Percentiles rank a stretch among this genome's conserved stretches.
Conservation (phyloP, 2,329 filamentous ascomycete genomes). For the Pseudocercospora fuligena region DNA sequence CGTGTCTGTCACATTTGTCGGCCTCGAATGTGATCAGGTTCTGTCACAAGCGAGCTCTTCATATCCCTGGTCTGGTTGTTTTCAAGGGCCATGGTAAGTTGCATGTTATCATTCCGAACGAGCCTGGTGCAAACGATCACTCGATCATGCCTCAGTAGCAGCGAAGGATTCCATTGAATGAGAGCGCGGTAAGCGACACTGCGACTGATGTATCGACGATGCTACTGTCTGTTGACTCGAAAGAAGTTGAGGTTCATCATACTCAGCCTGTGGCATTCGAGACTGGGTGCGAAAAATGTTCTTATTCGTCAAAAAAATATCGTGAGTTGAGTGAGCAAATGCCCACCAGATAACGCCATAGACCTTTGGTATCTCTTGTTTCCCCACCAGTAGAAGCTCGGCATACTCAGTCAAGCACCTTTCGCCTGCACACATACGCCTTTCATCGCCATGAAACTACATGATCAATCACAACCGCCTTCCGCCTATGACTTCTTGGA, state of each 20-base stretch:
- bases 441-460: background rate
- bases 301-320: background rate
- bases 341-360: background rate
- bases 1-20: background rate
- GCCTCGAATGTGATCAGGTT: background rate
- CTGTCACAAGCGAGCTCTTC: slow-evolving; percentile 2
- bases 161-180: too few species aligned
- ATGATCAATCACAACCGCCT: background rate
- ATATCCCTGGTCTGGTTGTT: slow-evolving; percentile 6
- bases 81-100: slow-evolving; percentile 2
- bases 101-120: background rate
- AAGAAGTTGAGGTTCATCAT: background rate
- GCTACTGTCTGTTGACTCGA: too few species aligned
- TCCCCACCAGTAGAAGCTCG: background rate
- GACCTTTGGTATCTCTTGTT: slow-evolving; percentile 2
- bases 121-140: background rate
- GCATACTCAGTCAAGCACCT: background rate
- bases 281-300: background rate
- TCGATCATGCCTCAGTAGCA: background rate
- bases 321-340: slow-evolving; percentile 1
- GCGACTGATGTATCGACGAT: too few species aligned
- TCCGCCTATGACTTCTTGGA: slow-evolving; percentile 6
- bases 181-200: too few species aligned
- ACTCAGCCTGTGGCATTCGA: background rate
- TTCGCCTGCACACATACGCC: background rate